Base-by-base conservation (phyloP, 805 yeast species). In the Saccharomycopsis microspora region DNA sequence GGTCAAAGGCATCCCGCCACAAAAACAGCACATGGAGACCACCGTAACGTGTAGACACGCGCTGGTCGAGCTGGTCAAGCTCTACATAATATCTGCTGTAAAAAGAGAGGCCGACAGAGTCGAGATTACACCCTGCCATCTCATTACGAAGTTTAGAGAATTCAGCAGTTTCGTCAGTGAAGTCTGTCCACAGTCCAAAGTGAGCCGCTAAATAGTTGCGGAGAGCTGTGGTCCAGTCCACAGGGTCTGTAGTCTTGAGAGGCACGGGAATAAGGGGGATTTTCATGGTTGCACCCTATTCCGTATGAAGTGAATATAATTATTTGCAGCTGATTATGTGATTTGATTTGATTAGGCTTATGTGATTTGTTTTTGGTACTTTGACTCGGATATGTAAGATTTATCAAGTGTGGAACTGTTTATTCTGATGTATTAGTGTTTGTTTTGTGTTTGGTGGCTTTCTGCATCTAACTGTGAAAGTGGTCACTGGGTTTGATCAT, bases 1-100 rank as follows among this genome's bases (percentile, higher is more conserved):
- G 65, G 45, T 69, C 66, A 58, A 80, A 85, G 4, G 93, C 82
- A 59, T 89, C 95, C 54, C 66, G 65, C 97, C 97, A 90, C 0
- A 77, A 71, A 61, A 89, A 90, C 47, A 74, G 71, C 7, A 82
- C 60, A 49, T 71, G 69, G n/a, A 34, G 8, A 5, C 48, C 46
- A 27, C 19, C 11, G 3, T 67, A 63, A 45, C 69, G 70, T 49
- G 80, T 71, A 1, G 96, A 93, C 27, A 90, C 62, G 46, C 97
- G 69, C 54, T 86, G 64, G 52, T 84, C 88, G 43, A 93, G 64
- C 8, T 86, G 74, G 58, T 89, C 96, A 52, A 93, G 62, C 60
- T 82, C 93, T 10, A 85, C 85, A 58, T 80, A 87, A 62, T 90
- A 90, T 47, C 74, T 73, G 59, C 76, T 80, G 54, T 80, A 71